Percentiles rank a stretch among this genome's conserved stretches.
Evolutionary conservation across 768 basidiomycete genomes (phyloP).

Genomic region (Pleurotus sapidus): DNA sequence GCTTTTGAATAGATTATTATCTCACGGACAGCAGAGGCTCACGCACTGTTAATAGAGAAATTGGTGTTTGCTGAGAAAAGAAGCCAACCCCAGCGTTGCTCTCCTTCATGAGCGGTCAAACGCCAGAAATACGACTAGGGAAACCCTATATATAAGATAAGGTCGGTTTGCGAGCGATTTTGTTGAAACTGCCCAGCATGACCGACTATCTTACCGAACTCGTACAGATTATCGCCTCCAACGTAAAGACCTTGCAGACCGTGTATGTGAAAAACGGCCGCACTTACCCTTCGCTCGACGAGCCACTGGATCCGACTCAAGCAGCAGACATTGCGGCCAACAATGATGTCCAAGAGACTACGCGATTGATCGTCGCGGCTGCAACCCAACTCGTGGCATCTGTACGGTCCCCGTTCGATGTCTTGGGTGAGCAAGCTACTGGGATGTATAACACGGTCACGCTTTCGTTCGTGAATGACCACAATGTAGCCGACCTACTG

Average conservation of each 20-base stretch:
- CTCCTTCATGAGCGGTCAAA: too few relatives aligned
- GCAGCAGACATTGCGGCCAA: conserved; percentile 6
- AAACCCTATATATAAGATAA: too few relatives aligned
- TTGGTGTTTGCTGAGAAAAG: too few relatives aligned
- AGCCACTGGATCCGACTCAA: conserved; percentile 2
- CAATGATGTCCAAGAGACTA: conserved; percentile 13
- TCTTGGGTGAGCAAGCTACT: conserved; percentile 2
- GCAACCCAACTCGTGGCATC: conserved; percentile 21
- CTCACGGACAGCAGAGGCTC: too few relatives aligned
- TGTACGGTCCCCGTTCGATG: conserved; percentile 5
- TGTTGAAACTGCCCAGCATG: not conserved
- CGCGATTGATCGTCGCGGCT: conserved; percentile 18
- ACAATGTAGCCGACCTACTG: conserved; percentile 33
- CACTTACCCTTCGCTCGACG: conserved; percentile 10
- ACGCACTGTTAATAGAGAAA: too few relatives aligned
- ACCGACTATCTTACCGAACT: not conserved
- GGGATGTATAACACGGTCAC: conserved; percentile 15
- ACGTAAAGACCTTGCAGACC: not conserved
- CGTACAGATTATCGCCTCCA: not conserved
- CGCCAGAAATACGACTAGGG: too few relatives aligned
- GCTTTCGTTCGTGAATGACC: conserved; percentile 21
- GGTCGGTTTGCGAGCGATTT: too few relatives aligned
- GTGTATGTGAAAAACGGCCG: not conserved
- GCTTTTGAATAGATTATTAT: too few relatives aligned
- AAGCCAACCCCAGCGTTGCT: too few relatives aligned